Base-by-base conservation (phyloP, 805 yeast genomes). In the Ogataea nitratoaversa region DNA sequence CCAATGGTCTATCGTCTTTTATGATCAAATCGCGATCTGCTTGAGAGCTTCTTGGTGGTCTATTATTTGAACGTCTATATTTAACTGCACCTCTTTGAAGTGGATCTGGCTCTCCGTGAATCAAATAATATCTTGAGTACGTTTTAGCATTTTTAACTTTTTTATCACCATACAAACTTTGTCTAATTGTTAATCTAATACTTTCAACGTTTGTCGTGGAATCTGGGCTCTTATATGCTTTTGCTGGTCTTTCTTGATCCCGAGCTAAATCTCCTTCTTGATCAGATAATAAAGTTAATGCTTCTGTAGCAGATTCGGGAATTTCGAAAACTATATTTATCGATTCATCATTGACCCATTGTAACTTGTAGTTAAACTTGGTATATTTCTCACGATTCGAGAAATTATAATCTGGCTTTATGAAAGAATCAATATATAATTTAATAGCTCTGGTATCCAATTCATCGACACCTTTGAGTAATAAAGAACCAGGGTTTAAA, bases 31-130 rank as follows among this genome's bases (percentile, higher is more conserved):
- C n/a, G n/a, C n/a, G n/a, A n/a, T n/a, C n/a, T n/a, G n/a, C n/a
- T n/a, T n/a, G n/a, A n/a, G n/a, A n/a, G n/a, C n/a, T n/a, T n/a
- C n/a, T n/a, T n/a, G n/a, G n/a, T n/a, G n/a, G n/a, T n/a, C n/a
- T n/a, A n/a, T n/a, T n/a, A n/a, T n/a, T n/a, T n/a, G 52, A 43
- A 32, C 17, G 30, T 19, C n/a, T 29, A 28, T 14, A 37, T 47
- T 17, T 18, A 28, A 20, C 13, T 5, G 22, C 18, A 16, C 25
- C 32, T 44, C 72, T 52, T 50, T 65, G 54, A 63, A 56, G 43
- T 14, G 40, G 42, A 12, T 77, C 76, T 3, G 89, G 91, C 54
- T 80, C 89, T 3, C 91, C 91, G 48, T 83, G 82, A 14, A 79
- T 54, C 42, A 80, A 63, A 61, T 83, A 83, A 60, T 81, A 83